Percentiles rank a stretch among this genome's conserved stretches.
Conservation (phyloP, 257 asterid species). For the Solanum etuberosum region DNA sequence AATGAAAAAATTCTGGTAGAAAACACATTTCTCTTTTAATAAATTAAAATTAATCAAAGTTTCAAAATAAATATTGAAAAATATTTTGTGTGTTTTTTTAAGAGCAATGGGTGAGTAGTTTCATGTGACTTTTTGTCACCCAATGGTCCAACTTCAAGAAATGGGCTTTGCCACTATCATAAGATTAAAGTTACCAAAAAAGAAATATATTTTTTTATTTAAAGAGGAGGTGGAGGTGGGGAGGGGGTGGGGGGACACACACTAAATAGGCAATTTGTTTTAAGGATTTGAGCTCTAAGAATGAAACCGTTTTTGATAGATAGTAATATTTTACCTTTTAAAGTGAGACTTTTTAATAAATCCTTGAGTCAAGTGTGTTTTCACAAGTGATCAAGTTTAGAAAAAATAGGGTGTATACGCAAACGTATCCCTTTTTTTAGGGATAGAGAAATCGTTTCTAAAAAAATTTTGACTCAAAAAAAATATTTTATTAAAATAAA, state of each 20-base stretch:
- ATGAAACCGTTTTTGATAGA: no score
- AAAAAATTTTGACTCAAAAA: no score
- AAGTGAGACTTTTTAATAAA: not conserved
- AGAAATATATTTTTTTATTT: not conserved
- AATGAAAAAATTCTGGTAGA: not conserved
- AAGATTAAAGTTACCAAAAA: not conserved
- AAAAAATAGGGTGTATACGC: not conserved
- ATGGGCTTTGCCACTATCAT: not conserved
- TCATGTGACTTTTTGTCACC: not conserved
- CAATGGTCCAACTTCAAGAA: not conserved
- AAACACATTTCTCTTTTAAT: not conserved
- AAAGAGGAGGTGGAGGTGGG: not conserved
- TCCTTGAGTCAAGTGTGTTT: no score
- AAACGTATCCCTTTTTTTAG: no score
- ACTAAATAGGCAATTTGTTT: no score
- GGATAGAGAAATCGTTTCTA: no score
- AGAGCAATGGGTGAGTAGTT: not conserved
- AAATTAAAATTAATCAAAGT: not conserved
- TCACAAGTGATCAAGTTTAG: not conserved
- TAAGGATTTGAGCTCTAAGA: no score
- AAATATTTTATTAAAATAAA: no score
- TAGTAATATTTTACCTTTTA: no score
- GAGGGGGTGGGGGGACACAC: fast-evolving
- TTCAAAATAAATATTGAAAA: not conserved
- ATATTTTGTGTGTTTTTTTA: no score